Base-by-base conservation (phyloP, 2,329 filamentous ascomycete genomes). In the Rasamsonia emersonii region DNA sequence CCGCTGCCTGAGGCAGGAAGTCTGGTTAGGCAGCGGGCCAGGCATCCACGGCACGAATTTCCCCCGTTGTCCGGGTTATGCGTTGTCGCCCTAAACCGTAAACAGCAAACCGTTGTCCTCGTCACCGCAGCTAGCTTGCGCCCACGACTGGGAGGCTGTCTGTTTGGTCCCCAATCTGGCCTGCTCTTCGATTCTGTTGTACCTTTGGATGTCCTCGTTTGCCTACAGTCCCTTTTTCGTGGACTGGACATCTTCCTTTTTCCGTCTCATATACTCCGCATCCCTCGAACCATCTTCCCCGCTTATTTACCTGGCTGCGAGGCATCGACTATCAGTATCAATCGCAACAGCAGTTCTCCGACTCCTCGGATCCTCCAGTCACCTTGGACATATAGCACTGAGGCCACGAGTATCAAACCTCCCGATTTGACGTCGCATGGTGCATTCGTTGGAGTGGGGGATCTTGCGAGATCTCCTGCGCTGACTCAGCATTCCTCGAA, bases 381-480 rank as follows among this genome's bases (percentile, higher is more conserved):
- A 10, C 28, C 13, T 16, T 18, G n/a, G 13, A 19, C 9, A 20
- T 24, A 18, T 23, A n/a, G 9, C 3, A 19, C 17, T 36, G 17
- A 15, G 23, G 9, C n/a, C n/a, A n/a, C n/a, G n/a, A 18, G n/a
- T 27, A 29, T 37, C 11, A 30, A 11, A n/a, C 7, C 11, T 17
- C 11, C 16, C 16, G 9, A 17, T 32, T 30, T 39, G 33, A 41
- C 40, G 39, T 51, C 58, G 55, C 54, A 62, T 62, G 59, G 59
- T 62, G 45, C 51, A 62, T 61, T 56, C 54, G 41, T 50, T 50
- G 39, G 53, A 46, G 53, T 53, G 53, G 59, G 59, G 47, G 60
- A 56, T 63, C 60, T 56, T 45, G 37, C 49, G 47, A 58, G 60
- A 61, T 63, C 59, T 59, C 59, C 59, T 54, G 45, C 46, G 45